These are phyloP conservation scores for Kluyveromyces starmeri DNA, from an alignment of 805 yeast species.

Conservation along the genomic window DNA sequence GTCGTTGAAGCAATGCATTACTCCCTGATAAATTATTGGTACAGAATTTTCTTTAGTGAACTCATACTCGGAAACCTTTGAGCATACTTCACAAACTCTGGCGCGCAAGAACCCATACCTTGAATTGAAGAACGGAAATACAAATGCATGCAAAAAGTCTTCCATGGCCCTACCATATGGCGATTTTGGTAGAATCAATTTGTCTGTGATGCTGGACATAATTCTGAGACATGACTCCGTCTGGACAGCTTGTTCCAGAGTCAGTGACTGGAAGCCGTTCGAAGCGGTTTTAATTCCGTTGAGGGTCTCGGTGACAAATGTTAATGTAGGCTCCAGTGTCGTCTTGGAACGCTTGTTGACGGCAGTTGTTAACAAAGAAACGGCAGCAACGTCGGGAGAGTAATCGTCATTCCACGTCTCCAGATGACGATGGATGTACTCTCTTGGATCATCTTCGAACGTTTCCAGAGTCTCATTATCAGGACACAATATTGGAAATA, in stretches of 20 bases:
- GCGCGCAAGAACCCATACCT: constrained; percentile 63
- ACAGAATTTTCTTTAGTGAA: constrained; percentile 35
- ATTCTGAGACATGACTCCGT: constrained; percentile 76
- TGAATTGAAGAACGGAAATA: constrained; percentile 65
- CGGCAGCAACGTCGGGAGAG: constrained; percentile 74
- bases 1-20: constrained; percentile 33
- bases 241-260: constrained; percentile 47
- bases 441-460: constrained; percentile 82
- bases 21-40: constrained; percentile 37
- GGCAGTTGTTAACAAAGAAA: constrained; percentile 61
- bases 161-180: constrained; percentile 61
- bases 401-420: constrained; percentile 53
- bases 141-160: constrained; percentile 48
- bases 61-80: constrained; percentile 55
- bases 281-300: constrained; percentile 13
- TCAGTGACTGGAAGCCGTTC: constrained; percentile 18
- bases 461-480: constrained; percentile 56
- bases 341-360: constrained; percentile 56
- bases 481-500: constrained; percentile 70
- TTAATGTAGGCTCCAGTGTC: constrained; percentile 51
- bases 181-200: constrained; percentile 45
- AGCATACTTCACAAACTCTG: constrained; percentile 56
- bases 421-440: constrained; percentile 67
- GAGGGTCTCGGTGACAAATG: constrained; percentile 48
- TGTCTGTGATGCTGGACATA: constrained; percentile 61